Percentiles rank a stretch among this genome's conserved stretches.
Evolutionary conservation across 306 rosid genomes (phyloP).

Genomic region (Cercis canadensis): DNA sequence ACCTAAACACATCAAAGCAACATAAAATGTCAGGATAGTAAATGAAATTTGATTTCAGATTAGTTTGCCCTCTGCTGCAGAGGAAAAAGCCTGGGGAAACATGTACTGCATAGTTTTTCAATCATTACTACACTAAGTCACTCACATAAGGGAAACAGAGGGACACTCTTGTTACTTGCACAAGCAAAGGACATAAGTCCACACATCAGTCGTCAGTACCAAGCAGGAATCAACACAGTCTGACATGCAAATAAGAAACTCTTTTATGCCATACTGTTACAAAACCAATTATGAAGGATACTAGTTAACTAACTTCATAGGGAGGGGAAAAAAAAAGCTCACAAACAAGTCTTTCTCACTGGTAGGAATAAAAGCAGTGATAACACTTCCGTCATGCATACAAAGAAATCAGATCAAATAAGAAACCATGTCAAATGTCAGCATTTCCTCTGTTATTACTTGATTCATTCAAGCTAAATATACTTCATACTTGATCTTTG

Average conservation of each 20-base stretch:
- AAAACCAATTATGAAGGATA: neutral
- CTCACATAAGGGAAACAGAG: constrained; percentile 5
- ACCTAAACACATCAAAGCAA: constrained; percentile 59
- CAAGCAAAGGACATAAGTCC: neutral
- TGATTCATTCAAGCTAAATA: neutral
- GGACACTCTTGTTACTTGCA: neutral
- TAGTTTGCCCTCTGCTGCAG: constrained; percentile 3
- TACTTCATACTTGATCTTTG: constrained; percentile 26
- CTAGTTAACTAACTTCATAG: constrained; percentile 11
- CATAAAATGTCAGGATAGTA: constrained; percentile 18
- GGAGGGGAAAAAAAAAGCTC: neutral
- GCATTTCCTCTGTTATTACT: constrained; percentile 3
- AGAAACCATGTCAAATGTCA: constrained; percentile 18
- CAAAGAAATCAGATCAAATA: constrained; percentile 3
- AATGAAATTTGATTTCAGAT: constrained; percentile 14
- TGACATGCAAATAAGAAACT: neutral
- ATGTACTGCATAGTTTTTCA: constrained; percentile 13
- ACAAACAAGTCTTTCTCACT: neutral
- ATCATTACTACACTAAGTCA: constrained; percentile 20
- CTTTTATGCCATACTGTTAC: neutral
- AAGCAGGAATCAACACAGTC: neutral
- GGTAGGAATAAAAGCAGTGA: constrained; percentile 18
- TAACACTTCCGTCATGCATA: neutral
- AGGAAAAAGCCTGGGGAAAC: constrained; percentile 4
- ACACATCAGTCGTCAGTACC: constrained; percentile 1